Evolutionary conservation across 768 basidiomycete genomes (phyloP), one percentile per base, ranked within the genome.

Genomic region (Cystobasidium onofrii): DNA sequence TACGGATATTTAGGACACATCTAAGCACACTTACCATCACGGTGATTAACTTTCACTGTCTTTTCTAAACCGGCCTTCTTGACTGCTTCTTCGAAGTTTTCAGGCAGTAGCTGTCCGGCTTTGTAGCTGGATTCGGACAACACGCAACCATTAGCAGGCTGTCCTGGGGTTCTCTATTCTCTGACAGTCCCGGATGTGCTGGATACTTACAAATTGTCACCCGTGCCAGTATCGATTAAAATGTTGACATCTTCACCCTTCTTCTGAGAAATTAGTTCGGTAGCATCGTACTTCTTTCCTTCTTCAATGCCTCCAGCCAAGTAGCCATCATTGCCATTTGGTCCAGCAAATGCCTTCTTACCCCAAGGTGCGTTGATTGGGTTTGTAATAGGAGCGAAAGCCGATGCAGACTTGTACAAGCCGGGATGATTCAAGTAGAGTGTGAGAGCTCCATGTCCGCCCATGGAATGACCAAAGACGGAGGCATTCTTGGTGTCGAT

Each of bases 381-480:
- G 81, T 97, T 97, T 64, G 88, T 84, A 67, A 91, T 87, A 0
- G 90, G 90, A 34, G 91, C 83, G 80, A 98, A 97, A 0, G 92
- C 95, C 6, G 92, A 94, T 7, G 86, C 90, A 23, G 92, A 95
- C 66, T 87, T 86, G 82, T 90, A 98, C 76, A 83, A 83, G 73
- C 85, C 84, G 33, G 82, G 80, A 36, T 91, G 88, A 69, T 87
- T 84, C 55, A 98, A 88, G 82, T 97, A 97, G 44, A 97, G 82
- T 18, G 90, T 89, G 31, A 99, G 85, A 15, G 96, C 92, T 9
- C 96, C 96, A 79, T 96, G 93, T 1, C 96, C 96, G 73, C 91
- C 92, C 96, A 98, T 99, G 55, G 90, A 92, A 82, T 99, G 96
- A 12, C 96, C 96, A 79, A 92, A 90, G 78, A 98, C 88, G 25